Percentiles rank a stretch among this genome's conserved stretches.
These are phyloP conservation scores for Phytopythium vexans DNA, from an alignment of 352 stramenopile species.

Conservation along the genomic window DNA sequence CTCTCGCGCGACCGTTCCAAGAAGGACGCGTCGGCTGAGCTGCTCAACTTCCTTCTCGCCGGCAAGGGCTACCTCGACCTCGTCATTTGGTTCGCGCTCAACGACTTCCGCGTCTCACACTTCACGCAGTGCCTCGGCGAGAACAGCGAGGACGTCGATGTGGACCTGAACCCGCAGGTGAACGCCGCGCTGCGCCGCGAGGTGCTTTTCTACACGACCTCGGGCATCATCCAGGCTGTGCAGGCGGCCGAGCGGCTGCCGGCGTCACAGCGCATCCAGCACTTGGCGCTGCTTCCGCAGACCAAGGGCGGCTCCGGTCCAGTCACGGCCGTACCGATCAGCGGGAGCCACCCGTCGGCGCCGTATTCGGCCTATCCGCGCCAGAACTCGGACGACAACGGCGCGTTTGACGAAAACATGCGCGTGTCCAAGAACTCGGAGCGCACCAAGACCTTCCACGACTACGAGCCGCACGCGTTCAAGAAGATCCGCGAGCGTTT, in stretches of 20 bases:
- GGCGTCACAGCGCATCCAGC: slow-evolving; percentile 77
- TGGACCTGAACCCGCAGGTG: slow-evolving; percentile 86
- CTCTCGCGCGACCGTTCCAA: slow-evolving; percentile 54
- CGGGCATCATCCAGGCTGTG: slow-evolving; percentile 86
- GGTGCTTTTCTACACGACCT: slow-evolving; percentile 90
- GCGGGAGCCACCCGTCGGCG: slow-evolving; percentile 22
- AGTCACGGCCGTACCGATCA: slow-evolving; percentile 29
- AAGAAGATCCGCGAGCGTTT: slow-evolving; percentile 87
- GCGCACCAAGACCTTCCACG: slow-evolving; percentile 84
- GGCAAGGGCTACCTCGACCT: slow-evolving; percentile 87
- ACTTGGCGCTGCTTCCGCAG: slow-evolving; percentile 79
- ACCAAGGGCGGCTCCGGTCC: slow-evolving; percentile 32
- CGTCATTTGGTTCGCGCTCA: slow-evolving; percentile 87
- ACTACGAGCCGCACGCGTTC: slow-evolving; percentile 87
- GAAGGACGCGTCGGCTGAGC: slow-evolving; percentile 56
- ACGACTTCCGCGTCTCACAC: slow-evolving; percentile 80
- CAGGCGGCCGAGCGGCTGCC: slow-evolving; percentile 71
- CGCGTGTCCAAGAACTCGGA: slow-evolving; percentile 68
- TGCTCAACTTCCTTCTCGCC: slow-evolving; percentile 86
- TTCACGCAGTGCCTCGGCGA: slow-evolving; percentile 67
- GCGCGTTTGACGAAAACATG: slow-evolving; percentile 70
- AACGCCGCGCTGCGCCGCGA: slow-evolving; percentile 84
- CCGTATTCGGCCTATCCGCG: slow-evolving; percentile 50
- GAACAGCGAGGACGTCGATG: slow-evolving; percentile 58
- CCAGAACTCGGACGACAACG: slow-evolving; percentile 44